Percentiles rank a stretch among this genome's conserved stretches.
These are phyloP conservation scores for Helminthosporium solani DNA, from an alignment of 2,329 filamentous ascomycete species.

Conservation along the genomic window DNA sequence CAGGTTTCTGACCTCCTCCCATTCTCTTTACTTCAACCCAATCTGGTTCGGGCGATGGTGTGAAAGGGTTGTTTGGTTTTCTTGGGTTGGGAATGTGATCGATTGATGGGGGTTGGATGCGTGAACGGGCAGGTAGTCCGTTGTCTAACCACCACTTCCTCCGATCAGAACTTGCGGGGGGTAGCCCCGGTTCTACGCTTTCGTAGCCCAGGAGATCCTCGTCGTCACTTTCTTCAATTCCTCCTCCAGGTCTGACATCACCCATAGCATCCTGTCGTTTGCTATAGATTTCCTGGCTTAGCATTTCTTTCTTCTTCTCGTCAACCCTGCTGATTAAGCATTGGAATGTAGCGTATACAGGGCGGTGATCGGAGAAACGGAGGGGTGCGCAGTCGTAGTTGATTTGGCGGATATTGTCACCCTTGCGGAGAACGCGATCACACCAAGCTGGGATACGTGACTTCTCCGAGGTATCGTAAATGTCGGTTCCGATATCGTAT, in stretches of 20 bases:
- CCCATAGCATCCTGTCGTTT: constrained; percentile 67
- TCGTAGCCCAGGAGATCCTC: constrained; percentile 82
- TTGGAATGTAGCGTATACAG: constrained; percentile 86
- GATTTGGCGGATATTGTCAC: constrained; percentile 76
- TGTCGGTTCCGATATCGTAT: constrained; percentile 84
- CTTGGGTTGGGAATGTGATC: constrained; percentile 69
- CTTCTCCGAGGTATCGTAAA: constrained; percentile 94
- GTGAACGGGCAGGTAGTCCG: constrained; percentile 71
- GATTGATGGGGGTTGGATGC: constrained; percentile 64
- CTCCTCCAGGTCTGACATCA: constrained; percentile 56
- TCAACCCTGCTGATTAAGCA: constrained; percentile 81
- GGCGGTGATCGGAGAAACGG: constrained; percentile 91
- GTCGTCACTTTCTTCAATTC: constrained; percentile 64
- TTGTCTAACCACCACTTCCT: constrained; percentile 67
- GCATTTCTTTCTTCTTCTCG: constrained; percentile 67
- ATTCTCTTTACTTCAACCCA: constrained; percentile 64
- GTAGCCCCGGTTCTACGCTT: constrained; percentile 74
- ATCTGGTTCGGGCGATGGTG: constrained; percentile 70
- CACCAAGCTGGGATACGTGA: constrained; percentile 95
- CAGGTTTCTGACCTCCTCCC: constrained; percentile 20
- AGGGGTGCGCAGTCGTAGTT: constrained; percentile 81
- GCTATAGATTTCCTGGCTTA: constrained; percentile 74
- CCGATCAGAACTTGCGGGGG: constrained; percentile 62
- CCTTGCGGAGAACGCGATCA: constrained; percentile 87
- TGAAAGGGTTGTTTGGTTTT: constrained; percentile 80